Base-by-base conservation (phyloP, 2,329 filamentous ascomycete genomes). In the Ceratocystis variospora region DNA sequence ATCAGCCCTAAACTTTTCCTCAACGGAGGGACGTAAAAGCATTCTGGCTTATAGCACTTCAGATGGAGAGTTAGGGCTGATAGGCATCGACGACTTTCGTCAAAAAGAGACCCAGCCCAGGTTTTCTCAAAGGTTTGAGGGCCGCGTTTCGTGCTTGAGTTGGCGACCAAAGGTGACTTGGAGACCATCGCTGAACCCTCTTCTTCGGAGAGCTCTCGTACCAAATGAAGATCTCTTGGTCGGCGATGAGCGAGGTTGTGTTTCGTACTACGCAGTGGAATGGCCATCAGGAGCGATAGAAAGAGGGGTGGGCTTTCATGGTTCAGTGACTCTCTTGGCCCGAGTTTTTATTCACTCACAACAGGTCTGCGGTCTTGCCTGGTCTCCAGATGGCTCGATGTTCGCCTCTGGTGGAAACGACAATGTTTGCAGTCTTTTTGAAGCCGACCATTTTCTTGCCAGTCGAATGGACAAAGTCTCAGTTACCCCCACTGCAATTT, bases 331-430 rank as follows among this genome's bases (percentile, higher is more conserved):
- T 1, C 79, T 96, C 28, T 77, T 96, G 63, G 87, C 88, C 25
- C 86, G 86, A 70, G 87, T 97, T 71, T 81, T 81, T 41, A 84
- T 90, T 6, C 93, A 97, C 73, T 84, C 81, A 1, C 91, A 96
- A 75, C 92, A 97, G 72, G 87, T 99, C 65, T 99, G 94, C 72
- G 93, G 93, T 1, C 79, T 99, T n/a, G 83, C 89, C 2, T 97
- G 92, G 90, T 92, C 90, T 2, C 78, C 79, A 2, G 84, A 89
- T 71, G 90, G 90, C 2, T 80, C 80, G 2, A 80, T 86, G 45
- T 92, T 99, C 73, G 90, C 90, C 15, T 91, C 89, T 3, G 92
- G 94, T 5, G 90, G 89, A 28, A 97, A 99, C 73, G 94, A 99
- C 77, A 96, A 97, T 72, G 76, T 85, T 2, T 95, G 93, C 72